Base-by-base conservation (phyloP, 1,284 basidiomycete species). In the Pseudozyma thailandica region DNA sequence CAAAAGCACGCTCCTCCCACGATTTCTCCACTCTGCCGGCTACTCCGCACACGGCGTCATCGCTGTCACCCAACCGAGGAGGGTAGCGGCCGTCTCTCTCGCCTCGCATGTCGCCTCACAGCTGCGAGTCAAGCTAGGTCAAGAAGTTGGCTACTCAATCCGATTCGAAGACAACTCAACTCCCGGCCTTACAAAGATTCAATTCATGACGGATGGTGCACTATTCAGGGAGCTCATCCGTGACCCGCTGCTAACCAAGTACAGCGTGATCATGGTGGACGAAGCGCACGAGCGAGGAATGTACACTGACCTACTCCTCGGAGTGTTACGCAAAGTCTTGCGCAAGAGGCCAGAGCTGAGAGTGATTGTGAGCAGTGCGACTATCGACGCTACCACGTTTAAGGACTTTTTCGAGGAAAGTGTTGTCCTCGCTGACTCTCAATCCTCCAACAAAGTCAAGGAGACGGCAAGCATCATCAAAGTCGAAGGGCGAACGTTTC, bases 281-380 rank as follows among this genome's bases (percentile, higher is more conserved):
- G 84, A 85, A 49, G 85, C 84, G 3, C 84, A 85, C 60, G 84
- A 85, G 60, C 60, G 85, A 7, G 77, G 77, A 20, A 74, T 70
- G 27, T 83, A 84, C 55, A 84, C 82, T 8, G 85, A 85, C 56
- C 55, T 85, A 23, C 60, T 85, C 15, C 60, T 85, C 13, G 84
- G 81, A 4, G 68, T 84, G 9, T 71, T 85, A 10, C 84, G 84
- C 44, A 85, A 85, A 73, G 94, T 98, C 56, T 90, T 92, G 41
- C 88, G 89, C 53, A 94, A 95, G 81, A 88, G 95, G 41, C 92
- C 92, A 2, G 90, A 91, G 7, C 87, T 98, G 42, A 88, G 96
- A 21, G 86, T 98, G 23, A 90, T 98, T 41, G 89, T 98, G 30
- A 94, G 94, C 3, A 96, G 94, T 5, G 96, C 96, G 1, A 98